Evolutionary conservation across 2,329 filamentous ascomycete species (phyloP), one percentile per base, ranked within the genome.

Genomic region (Graphilbum ipis-grandicollis): DNA sequence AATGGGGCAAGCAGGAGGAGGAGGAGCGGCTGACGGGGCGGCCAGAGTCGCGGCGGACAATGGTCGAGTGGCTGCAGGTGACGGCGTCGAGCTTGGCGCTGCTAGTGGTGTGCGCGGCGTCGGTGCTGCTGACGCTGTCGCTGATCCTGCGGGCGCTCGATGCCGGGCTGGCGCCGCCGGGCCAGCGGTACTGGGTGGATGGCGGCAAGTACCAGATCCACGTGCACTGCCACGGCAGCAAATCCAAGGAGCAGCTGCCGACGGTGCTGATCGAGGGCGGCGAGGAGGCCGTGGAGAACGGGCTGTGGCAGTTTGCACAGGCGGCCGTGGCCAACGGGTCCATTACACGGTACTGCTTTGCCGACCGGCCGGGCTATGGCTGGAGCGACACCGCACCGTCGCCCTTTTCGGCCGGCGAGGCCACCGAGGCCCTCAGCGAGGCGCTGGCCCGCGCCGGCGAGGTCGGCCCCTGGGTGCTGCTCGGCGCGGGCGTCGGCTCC

Each of bases 381-480:
- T 93, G 84, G 65, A 75, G 70, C 33, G 90, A 98, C 56, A 88
- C 90, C 38, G 85, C 88, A 0, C 90, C 90, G 2, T 94, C 86
- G 6, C 90, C 90, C 0, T 77, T 93, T 48, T 93, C 83, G 5
- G 88, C 84, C 5, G 85, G 86, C 31, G 93, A 94, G 71, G 79
- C 81, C n/a, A 77, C 82, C 5, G 85, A 93, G 50, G 83, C 77
- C 0, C 63, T 96, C 19, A 86, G 83, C 31, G 86, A 96, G 58
- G 83, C 85, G 3, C 68, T 98, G 6, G 76, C 79, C 2, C 65
- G 73, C 30, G 74, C 80, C 4, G 85, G 78, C 19, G 90, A 96
- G 57, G 66, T 75, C 34, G 86, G 88, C 0, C 88, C 90, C 1
- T 98, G 82, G 79, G 68, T 98, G 21, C 63, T 94, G 5, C 78